A percentile compares a stretch with the other conserved stretches of the same genome.
Conservation (phyloP, 2,329 filamentous ascomycete species). For the Talaromyces sp. region DNA sequence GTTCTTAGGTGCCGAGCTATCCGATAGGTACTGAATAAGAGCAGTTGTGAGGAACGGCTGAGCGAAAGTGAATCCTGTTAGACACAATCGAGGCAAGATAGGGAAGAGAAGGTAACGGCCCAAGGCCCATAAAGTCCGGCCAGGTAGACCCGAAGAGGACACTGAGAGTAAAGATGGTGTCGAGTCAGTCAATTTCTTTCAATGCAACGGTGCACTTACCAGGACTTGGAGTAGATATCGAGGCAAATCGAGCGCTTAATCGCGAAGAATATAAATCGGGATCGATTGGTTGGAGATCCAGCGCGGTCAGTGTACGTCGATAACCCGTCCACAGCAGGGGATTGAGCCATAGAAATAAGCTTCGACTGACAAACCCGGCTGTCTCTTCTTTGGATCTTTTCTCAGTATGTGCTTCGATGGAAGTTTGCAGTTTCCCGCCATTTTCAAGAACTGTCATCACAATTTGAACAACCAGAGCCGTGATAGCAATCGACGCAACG, state of each 20-base stretch:
- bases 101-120: conserved; percentile 5
- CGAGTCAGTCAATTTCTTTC: neutral
- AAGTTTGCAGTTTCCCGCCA: neutral
- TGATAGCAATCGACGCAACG: neutral
- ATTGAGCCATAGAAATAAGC: conserved; percentile 4
- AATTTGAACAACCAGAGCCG: neutral
- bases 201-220: neutral
- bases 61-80: conserved; percentile 3
- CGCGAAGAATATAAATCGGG: neutral
- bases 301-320: neutral
- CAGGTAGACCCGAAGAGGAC: neutral
- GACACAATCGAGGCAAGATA: neutral
- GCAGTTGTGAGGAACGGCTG: conserved; percentile 6
- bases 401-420: neutral
- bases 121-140: neutral
- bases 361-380: neutral
- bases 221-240: neutral
- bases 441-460: conserved; percentile 7
- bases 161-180: neutral
- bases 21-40: conserved; percentile 5
- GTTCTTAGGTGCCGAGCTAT: neutral
- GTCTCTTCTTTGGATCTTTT: conserved; percentile 5
- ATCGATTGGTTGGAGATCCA: conserved; percentile 2
- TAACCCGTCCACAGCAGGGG: conserved; percentile 5
- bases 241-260: neutral